Percentiles rank a stretch among this genome's conserved stretches.
Conservation (phyloP, 768 basidiomycete species). For the Suillus cothurnatus region DNA sequence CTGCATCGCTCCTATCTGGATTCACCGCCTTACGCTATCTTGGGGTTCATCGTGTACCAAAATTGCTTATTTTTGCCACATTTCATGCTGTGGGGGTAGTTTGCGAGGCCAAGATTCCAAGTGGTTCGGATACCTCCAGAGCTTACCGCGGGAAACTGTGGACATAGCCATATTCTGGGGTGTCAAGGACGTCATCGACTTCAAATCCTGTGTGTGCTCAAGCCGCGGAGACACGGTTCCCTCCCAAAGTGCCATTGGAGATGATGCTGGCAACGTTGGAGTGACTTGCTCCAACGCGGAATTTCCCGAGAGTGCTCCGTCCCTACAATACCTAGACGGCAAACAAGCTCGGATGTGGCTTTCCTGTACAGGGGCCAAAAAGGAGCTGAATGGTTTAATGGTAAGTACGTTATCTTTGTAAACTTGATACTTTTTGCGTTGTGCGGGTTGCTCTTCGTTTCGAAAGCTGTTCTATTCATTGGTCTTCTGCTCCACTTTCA, state of each 20-base stretch:
- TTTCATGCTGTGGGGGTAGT: slow-evolving; percentile 35
- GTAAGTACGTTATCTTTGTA: slow-evolving; percentile 24
- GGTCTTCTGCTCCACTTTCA: slow-evolving; percentile 2
- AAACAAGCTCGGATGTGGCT: slow-evolving; percentile 36
- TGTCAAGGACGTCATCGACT: slow-evolving; percentile 23
- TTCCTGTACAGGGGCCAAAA: slow-evolving; percentile 33
- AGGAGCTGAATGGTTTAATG: slow-evolving; percentile 26
- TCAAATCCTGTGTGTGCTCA: slow-evolving; percentile 20
- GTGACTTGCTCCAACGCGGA: not conserved
- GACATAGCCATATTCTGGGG: slow-evolving; percentile 69
- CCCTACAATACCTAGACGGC: slow-evolving; percentile 28
- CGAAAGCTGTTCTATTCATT: not conserved
- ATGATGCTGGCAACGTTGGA: slow-evolving; percentile 2
- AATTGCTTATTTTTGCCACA: not conserved
- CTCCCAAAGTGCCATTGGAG: slow-evolving; percentile 13
- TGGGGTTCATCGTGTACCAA: not conserved
- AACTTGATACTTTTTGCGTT: slow-evolving; percentile 12
- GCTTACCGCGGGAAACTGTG: slow-evolving; percentile 53
- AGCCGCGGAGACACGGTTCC: slow-evolving; percentile 16
- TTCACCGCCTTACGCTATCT: not conserved
- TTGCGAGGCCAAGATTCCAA: slow-evolving; percentile 49
- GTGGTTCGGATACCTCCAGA: slow-evolving; percentile 70
- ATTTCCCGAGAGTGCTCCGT: slow-evolving; percentile 18
- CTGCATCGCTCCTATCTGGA: not conserved
- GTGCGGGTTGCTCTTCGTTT: not conserved